Evolutionary conservation across 352 stramenopile genomes (phyloP).

Genomic region (Phytophthora crassamura): DNA sequence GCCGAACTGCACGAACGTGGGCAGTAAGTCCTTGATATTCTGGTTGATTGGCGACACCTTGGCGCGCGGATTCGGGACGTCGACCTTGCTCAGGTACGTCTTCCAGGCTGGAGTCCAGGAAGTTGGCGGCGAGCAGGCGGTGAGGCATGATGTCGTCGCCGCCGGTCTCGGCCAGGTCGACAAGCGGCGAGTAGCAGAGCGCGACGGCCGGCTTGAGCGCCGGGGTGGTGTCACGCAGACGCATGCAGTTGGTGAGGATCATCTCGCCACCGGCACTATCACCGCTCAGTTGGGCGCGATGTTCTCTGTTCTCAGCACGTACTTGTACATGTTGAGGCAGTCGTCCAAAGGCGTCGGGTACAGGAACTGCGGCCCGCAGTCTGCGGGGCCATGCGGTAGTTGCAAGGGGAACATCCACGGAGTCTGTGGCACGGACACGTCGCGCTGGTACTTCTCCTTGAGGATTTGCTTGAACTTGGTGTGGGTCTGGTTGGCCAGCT

Average conservation of each 20-base stretch:
- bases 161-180: slow-evolving; percentile 12
- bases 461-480: slow-evolving; percentile 22
- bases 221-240: slow-evolving; percentile 10
- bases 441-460: slow-evolving; percentile 18
- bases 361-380: slow-evolving; percentile 18
- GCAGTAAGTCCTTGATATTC: slow-evolving; percentile 35
- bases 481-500: slow-evolving; percentile 21
- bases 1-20: slow-evolving; percentile 39
- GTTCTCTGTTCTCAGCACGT: slow-evolving; percentile 18
- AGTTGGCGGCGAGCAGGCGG: slow-evolving; percentile 27
- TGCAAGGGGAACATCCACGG: slow-evolving; percentile 22
- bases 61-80: slow-evolving; percentile 3
- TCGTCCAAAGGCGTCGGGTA: slow-evolving; percentile 20
- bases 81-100: slow-evolving; percentile 18
- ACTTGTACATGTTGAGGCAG: slow-evolving; percentile 25
- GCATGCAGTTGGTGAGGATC: slow-evolving; percentile 20
- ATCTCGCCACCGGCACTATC: slow-evolving; percentile 20
- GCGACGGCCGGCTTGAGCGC: slow-evolving; percentile 11
- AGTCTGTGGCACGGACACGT: too few species aligned
- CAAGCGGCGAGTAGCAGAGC: slow-evolving; percentile 21
- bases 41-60: slow-evolving; percentile 39
- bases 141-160: slow-evolving; percentile 20
- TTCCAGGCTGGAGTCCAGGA: slow-evolving; percentile 21
- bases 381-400: slow-evolving; percentile 23
- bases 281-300: slow-evolving; percentile 13